phyloP scores from a whole-genome alignment of 495 filamentous ascomycete genomes.

The Trichoderma orchidacearum region DNA sequence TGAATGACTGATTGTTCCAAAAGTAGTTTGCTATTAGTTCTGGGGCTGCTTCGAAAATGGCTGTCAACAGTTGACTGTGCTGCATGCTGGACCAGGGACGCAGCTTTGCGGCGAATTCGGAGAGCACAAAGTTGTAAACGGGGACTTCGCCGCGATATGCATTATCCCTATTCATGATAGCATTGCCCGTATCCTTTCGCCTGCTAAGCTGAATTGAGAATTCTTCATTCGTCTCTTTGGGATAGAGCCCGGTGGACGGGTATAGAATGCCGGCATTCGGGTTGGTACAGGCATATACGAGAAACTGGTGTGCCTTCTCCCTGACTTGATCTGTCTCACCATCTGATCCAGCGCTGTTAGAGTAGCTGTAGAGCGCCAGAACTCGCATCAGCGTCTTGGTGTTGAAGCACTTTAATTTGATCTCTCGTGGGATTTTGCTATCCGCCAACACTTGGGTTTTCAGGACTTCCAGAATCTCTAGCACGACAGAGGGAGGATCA shows the following conservation, averaged over 20 bases:
- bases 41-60: slow-evolving; percentile 67
- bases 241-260: slow-evolving; percentile 58
- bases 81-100: slow-evolving; percentile 69
- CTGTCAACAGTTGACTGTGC: slow-evolving; percentile 67
- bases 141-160: slow-evolving; percentile 51
- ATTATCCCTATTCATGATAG: slow-evolving; percentile 45
- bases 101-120: slow-evolving; percentile 62
- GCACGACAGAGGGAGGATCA: slow-evolving; percentile 55
- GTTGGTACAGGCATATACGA: slow-evolving; percentile 59
- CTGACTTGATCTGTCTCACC: slow-evolving; percentile 28
- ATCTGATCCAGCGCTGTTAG: slow-evolving; percentile 15
- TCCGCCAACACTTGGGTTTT: slow-evolving; percentile 57
- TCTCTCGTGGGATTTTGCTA: slow-evolving; percentile 47
- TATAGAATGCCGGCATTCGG: slow-evolving; percentile 55
- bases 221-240: slow-evolving; percentile 41
- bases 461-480: slow-evolving; percentile 52
- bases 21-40: slow-evolving; percentile 83
- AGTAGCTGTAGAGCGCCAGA: slow-evolving; percentile 56
- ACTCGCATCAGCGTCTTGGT: slow-evolving; percentile 56
- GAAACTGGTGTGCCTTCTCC: slow-evolving; percentile 51
- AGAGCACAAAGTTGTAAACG: slow-evolving; percentile 60
- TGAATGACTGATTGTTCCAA: slow-evolving; percentile 60
- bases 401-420: slow-evolving; percentile 61
- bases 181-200: slow-evolving; percentile 22
- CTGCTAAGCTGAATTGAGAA: slow-evolving; percentile 23